phyloP scores from a whole-genome alignment of 2,329 filamentous ascomycete species.

The Xylaria sp. region DNA sequence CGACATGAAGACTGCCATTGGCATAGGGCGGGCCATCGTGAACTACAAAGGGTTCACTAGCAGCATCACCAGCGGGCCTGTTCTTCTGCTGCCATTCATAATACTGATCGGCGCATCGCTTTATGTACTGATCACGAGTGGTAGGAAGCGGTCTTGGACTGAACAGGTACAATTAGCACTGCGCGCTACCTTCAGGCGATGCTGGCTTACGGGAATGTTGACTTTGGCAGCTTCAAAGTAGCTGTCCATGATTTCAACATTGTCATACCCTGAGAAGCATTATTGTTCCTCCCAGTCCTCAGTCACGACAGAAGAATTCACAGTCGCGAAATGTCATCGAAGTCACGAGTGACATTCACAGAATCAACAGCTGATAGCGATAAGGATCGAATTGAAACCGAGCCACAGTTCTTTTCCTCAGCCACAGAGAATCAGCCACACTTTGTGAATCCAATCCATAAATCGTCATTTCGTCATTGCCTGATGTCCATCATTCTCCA shows the following conservation, averaged over 20 bases:
- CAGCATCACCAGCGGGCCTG: conserved; percentile 46
- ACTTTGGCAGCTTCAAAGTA: conserved; percentile 70
- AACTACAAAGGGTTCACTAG: conserved; percentile 63
- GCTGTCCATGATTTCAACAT: conserved; percentile 63
- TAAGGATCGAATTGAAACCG: not conserved
- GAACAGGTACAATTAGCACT: conserved; percentile 20
- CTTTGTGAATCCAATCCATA: not conserved
- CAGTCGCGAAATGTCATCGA: not conserved
- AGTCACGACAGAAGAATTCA: not conserved
- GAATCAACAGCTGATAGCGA: conserved; percentile 3
- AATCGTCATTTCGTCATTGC: conserved; percentile 18
- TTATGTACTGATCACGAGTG: conserved; percentile 55
- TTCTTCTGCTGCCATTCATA: conserved; percentile 76
- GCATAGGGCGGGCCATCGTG: conserved; percentile 98
- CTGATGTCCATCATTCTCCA: not conserved
- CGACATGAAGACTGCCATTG: conserved; percentile 85
- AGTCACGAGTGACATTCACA: not conserved
- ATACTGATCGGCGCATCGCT: conserved; percentile 76
- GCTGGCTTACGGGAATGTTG: conserved; percentile 59
- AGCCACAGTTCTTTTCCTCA: not conserved
- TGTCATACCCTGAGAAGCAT: conserved; percentile 23
- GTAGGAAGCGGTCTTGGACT: conserved; percentile 50
- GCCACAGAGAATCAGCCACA: not conserved
- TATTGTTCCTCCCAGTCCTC: conserved; percentile 8
- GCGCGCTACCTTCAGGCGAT: not conserved